Base-by-base conservation (phyloP, 331 rosid genomes). In the Pyracantha coccinea region DNA sequence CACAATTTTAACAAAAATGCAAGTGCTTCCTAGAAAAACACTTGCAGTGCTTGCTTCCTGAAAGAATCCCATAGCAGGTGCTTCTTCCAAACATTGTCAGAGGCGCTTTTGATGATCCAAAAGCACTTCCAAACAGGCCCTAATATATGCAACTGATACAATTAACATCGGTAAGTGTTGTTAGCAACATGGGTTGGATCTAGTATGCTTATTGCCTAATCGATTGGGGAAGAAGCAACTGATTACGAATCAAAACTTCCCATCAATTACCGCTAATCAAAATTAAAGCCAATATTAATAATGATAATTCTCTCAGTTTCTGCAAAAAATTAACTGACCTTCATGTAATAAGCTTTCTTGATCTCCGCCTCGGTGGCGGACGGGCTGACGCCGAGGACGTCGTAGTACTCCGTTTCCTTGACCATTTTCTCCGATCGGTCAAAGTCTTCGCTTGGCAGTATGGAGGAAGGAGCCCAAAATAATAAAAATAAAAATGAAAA, bases 351-450 rank as follows among this genome's bases (percentile, higher is more conserved):
- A 61, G 99, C 99, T 82, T 94, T 94, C 86, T 94, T 94, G 75
- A 94, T 94, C 85, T 94, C 99, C 55, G 97, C 83, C 80, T 94
- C 99, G 58, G 99, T 69, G 31, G 99, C 99, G 9, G 83, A 72
- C 41, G 99, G 97, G 60, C 86, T 90, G 58, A 94, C 92, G 74
- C 97, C 99, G 58, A 94, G 88, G 63, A 94, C 93, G 78, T 94
- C 97, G 80, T 94, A 94, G 83, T 88, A 94, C 72, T 92, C 99
- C 68, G 96, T 92, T 77, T 94, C 99, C 89, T 90, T 94, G 88
- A 92, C 99, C 99, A 94, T 93, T 80, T 78, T 14, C 19, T 75
- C 83, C 41, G 76, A 74, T 73, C 78, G 57, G 65, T 75, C 79
- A 45, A 38, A 44, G 32, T 73, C 77, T 17, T 7, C 7, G 75